A percentile compares a stretch with the other conserved stretches of the same genome.
Evolutionary conservation across 208 protist species (phyloP).

Genomic region (Herpetomonas samuelpessoai): DNA sequence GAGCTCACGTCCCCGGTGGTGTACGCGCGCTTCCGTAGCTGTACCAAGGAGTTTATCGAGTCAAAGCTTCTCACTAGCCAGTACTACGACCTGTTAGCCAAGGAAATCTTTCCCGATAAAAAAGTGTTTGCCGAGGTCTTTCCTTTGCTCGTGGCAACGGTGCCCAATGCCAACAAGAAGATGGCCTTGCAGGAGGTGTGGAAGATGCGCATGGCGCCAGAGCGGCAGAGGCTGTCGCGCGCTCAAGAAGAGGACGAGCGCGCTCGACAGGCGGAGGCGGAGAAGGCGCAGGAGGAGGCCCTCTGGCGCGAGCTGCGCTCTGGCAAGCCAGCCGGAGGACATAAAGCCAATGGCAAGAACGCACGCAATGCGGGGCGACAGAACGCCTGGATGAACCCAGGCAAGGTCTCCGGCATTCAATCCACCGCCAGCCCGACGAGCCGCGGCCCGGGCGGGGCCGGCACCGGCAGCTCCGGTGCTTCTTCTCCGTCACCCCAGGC

Average conservation of each 20-base stretch:
- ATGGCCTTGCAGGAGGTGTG: slow-evolving; percentile 60
- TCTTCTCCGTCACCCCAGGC: neutral
- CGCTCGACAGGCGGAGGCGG: slow-evolving; percentile 29
- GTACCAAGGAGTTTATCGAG: slow-evolving; percentile 66
- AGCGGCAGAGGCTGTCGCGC: slow-evolving; percentile 46
- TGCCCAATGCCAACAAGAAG: slow-evolving; percentile 40
- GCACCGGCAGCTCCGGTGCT: neutral
- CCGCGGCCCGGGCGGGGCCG: no score
- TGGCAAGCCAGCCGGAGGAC: neutral
- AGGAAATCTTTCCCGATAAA: slow-evolving; percentile 44
- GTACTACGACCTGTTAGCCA: slow-evolving; percentile 63
- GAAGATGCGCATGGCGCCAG: slow-evolving; percentile 74
- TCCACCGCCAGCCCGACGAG: neutral
- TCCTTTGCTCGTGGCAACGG: slow-evolving; percentile 68
- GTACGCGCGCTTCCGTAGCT: slow-evolving; percentile 40
- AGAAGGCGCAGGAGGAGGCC: slow-evolving; percentile 10
- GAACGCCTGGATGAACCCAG: slow-evolving; percentile 44
- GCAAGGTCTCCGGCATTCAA: slow-evolving; percentile 16
- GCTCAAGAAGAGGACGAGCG: slow-evolving; percentile 47
- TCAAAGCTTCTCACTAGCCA: slow-evolving; percentile 48
- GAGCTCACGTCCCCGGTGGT: slow-evolving; percentile 32
- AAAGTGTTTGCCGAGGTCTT: slow-evolving; percentile 60
- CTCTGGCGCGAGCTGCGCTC: slow-evolving; percentile 6
- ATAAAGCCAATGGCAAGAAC: slow-evolving; percentile 4
- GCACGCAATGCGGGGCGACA: slow-evolving; percentile 9